Evolutionary conservation across 805 yeast genomes (phyloP), one percentile per base, ranked within the genome.

Genomic region (Lipomyces oligophaga): DNA sequence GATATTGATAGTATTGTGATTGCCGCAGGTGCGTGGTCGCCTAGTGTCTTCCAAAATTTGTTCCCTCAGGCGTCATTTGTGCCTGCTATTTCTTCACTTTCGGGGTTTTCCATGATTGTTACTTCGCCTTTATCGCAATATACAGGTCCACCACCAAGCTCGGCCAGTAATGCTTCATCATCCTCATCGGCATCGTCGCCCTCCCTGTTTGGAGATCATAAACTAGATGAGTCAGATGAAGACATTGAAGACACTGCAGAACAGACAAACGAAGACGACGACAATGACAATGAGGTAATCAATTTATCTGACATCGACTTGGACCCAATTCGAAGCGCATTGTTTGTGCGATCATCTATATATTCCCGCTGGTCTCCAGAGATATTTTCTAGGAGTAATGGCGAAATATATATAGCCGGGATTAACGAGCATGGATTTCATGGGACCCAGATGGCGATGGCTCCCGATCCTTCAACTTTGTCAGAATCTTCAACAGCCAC

Each of bases 11-110:
- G 43, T 19, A 26, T 54, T 19, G 49, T 54, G 13, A 22, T 54
- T 18, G 53, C 58, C 7, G 57, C 57, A 11, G 58, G 58, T 13
- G 51, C 58, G 15, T 54, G 58, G 58, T 33, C 54, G 13, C 38
- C 49, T 2, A 22, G 41, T 15, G 58, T 47, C 5, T 52, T 54
- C 20, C 25, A 34, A 6, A 19, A 41, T 5, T 20, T 49, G 3
- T 49, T 54, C 26, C 55, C 55, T n/a, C 34, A 40, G 15, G 45
- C 55, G 3, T 13, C 21, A 21, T 51, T 27, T 31, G 42, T 37
- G n/a, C 55, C 54, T n/a, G 41, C 52, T 3, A 45, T 51, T 25
- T 24, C 49, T 1, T 41, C 55, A 5, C 41, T 51, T n/a, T 47
- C 55, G 2, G 55, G 55, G n/a, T 51, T 43, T 26, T 49, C 55